Evolutionary conservation across 257 asterid genomes (phyloP).

Genomic region (Sherardia arvensis): DNA sequence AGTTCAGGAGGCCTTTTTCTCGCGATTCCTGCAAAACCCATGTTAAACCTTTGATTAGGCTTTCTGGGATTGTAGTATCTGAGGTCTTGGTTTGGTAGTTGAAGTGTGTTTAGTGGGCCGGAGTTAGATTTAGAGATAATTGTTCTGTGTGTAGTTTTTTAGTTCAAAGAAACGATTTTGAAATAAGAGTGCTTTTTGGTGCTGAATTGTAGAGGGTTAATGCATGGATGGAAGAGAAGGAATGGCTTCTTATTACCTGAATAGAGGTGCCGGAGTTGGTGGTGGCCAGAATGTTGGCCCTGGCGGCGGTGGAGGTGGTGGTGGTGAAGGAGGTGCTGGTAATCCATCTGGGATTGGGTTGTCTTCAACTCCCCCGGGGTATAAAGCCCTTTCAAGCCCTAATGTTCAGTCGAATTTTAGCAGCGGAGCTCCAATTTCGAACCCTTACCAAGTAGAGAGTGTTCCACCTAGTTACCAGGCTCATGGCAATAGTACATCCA

Average conservation of each 20-base stretch:
- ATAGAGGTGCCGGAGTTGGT: slow-evolving; percentile 22
- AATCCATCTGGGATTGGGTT: slow-evolving; percentile 19
- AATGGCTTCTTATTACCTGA: slow-evolving; percentile 29
- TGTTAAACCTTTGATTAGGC: slow-evolving; percentile 43
- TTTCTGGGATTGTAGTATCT: background rate
- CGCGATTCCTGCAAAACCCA: slow-evolving; percentile 37
- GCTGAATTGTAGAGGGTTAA: slow-evolving; percentile 15
- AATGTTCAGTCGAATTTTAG: slow-evolving; percentile 45
- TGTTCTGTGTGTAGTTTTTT: background rate
- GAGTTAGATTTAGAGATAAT: slow-evolving; percentile 23
- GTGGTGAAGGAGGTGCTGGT: slow-evolving; percentile 20
- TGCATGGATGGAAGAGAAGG: slow-evolving; percentile 44
- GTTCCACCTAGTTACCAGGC: slow-evolving; percentile 36
- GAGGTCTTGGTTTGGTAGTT: slow-evolving; percentile 11
- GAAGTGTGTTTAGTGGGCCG: slow-evolving; percentile 14
- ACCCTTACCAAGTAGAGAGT: slow-evolving; percentile 53
- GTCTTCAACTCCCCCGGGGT: slow-evolving; percentile 29
- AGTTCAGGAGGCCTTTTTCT: background rate
- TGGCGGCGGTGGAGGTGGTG: background rate
- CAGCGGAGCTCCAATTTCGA: slow-evolving; percentile 11
- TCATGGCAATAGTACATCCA: slow-evolving; percentile 33
- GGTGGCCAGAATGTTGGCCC: slow-evolving; percentile 15
- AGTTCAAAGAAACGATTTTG: slow-evolving; percentile 11
- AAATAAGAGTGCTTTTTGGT: background rate
- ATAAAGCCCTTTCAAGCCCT: slow-evolving; percentile 41